A percentile compares a stretch with the other conserved stretches of the same genome.
Evolutionary conservation across 176 grass and related monocot genomes (phyloP).

Genomic region (Pontederia paniculata): DNA sequence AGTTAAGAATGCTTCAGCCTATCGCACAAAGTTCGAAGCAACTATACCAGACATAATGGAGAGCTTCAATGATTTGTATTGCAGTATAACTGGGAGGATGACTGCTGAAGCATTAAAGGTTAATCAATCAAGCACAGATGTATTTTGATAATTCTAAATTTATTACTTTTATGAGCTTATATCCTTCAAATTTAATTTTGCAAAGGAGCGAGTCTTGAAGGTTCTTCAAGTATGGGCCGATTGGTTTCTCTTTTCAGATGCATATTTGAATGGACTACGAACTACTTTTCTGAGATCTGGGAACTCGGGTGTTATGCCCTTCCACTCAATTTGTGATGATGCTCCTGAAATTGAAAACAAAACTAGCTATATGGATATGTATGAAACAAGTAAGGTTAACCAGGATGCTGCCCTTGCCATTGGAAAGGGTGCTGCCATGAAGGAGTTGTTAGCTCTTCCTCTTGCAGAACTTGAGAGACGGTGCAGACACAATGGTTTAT

Average conservation of each 20-base stretch:
- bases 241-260: conserved; percentile 99
- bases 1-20: conserved; percentile 94
- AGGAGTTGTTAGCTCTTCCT: conserved; percentile 76
- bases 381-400: conserved; percentile 59
- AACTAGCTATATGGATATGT: conserved; percentile 33
- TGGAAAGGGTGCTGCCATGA: conserved; percentile 61
- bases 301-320: conserved; percentile 65
- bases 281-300: conserved; percentile 80
- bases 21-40: conserved; percentile 88
- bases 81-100: conserved; percentile 83
- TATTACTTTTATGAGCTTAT: background rate
- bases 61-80: conserved; percentile 91
- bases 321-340: conserved; percentile 78
- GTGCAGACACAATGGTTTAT: conserved; percentile 90
- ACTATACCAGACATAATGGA: conserved; percentile 83
- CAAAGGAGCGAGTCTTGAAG: conserved; percentile 87
- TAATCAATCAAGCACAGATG: background rate
- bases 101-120: conserved; percentile 99
- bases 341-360: conserved; percentile 91
- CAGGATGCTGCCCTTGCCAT: conserved; percentile 87
- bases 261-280: conserved; percentile 81
- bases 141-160: background rate
- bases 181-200: conserved; percentile 20
- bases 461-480: conserved; percentile 88
- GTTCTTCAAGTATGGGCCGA: conserved; percentile 98